Base-by-base conservation (phyloP, 2,329 filamentous ascomycete species). In the Cercospora sesami region DNA sequence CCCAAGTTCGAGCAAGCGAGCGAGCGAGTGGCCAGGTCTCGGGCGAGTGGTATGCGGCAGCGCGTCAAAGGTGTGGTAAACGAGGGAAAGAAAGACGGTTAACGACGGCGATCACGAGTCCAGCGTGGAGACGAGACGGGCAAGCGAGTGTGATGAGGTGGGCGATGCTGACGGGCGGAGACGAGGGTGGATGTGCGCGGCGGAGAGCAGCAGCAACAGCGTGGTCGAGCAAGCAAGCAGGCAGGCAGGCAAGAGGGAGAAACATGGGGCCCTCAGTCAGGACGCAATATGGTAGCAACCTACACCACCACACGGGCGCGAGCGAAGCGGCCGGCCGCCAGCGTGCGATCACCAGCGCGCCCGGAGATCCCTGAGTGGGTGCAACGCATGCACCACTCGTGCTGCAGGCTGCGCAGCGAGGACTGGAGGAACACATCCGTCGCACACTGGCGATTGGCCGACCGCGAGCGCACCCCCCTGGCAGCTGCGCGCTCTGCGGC, bases 121-220 rank as follows among this genome's bases (percentile, higher is more conserved):
- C 48, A 31, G 33, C 39, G 36, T 14, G 18, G 59, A 33, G 39
- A 62, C 62, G 66, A 65, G 62, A 51, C 55, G 60, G 62, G 65
- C 55, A 42, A 63, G 48, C 57, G 66, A 68, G 48, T 33, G 62
- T 61, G 62, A 23, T 51, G 45, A 51, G 12, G 45, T 6, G 31
- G 39, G 59, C 23, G 59, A 16, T 61, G 59, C 59, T 57, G 53
- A 57, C 53, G 53, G 63, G 55, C 63, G 62, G 65, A 55, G 62
- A 51, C 55, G 65, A 67, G 33, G 45, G 61, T 58, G 36, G 61
- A 57, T 36, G 53, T 31, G 58, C 23, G 55, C 55, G 53, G 31
- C 23, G 26, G 31, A 45, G 60, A 36, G 26, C 33, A 31, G 64
- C 26, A 48, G 59, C 48, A 26, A 28, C 48, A 53, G 48, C 48